Evolutionary conservation across 352 stramenopile species (phyloP).

Genomic region (Globisporangium takayamanum): DNA sequence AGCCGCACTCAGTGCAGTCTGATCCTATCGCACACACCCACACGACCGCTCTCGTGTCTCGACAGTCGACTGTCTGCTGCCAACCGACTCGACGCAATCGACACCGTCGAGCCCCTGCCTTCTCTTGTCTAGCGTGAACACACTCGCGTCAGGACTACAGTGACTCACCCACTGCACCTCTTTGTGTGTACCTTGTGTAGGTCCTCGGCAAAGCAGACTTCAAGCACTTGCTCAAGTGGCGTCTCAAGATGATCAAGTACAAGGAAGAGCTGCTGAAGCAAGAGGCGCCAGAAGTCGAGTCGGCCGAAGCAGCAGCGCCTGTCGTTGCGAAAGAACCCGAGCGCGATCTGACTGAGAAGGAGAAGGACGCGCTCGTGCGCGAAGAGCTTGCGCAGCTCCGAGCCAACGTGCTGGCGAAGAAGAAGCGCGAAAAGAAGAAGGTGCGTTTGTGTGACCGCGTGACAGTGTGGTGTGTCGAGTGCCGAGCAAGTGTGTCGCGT

Average conservation of each 20-base stretch:
- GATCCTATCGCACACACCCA: constrained; percentile 30
- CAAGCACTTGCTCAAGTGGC: constrained; percentile 96
- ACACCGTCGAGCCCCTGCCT: neutral
- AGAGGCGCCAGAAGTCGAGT: constrained; percentile 30
- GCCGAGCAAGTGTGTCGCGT: constrained; percentile 9
- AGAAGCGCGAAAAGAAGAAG: constrained; percentile 90
- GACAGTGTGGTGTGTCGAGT: constrained; percentile 12
- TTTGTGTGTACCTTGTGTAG: constrained; percentile 21
- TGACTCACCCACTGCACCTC: neutral
- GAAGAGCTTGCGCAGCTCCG: constrained; percentile 79
- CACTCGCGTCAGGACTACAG: neutral
- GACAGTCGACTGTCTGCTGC: constrained; percentile 5
- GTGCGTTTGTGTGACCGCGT: constrained; percentile 26
- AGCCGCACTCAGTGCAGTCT: constrained; percentile 64
- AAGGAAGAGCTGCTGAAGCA: constrained; percentile 78
- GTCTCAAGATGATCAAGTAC: constrained; percentile 90
- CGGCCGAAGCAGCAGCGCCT: constrained; percentile 11
- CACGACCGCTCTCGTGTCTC: neutral
- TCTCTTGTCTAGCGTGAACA: neutral
- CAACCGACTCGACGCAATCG: neutral
- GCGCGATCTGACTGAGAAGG: constrained; percentile 63
- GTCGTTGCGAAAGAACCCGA: constrained; percentile 24
- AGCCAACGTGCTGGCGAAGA: constrained; percentile 71
- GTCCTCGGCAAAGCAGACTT: constrained; percentile 98
- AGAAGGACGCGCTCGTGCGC: constrained; percentile 79